Percentiles rank a stretch among this genome's conserved stretches.
Evolutionary conservation across 768 basidiomycete species (phyloP).

Genomic region (Serpula lacrymans): DNA sequence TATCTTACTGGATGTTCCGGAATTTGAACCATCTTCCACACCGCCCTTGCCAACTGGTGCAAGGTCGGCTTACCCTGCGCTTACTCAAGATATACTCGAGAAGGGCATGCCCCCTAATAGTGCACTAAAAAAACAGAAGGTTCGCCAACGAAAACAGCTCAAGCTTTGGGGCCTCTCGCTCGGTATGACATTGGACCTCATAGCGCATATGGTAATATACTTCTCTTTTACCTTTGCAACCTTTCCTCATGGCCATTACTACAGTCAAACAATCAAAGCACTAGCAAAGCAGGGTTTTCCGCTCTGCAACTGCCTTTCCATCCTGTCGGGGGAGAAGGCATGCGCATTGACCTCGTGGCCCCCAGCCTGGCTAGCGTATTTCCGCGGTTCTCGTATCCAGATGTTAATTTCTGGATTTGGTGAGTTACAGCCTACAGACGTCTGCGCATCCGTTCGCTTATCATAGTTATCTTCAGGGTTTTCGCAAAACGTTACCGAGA

Average conservation of each 20-base stretch:
- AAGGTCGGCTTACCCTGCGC: constrained; percentile 31
- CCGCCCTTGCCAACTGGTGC: constrained; percentile 20
- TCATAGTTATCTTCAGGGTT: constrained; percentile 52
- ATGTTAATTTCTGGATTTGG: constrained; percentile 99
- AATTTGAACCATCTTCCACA: constrained; percentile 14
- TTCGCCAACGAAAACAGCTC: constrained; percentile 42
- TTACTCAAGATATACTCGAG: constrained; percentile 42
- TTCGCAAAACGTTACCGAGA: constrained; percentile 94
- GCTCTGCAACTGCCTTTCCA: constrained; percentile 59
- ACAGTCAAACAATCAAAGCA: no score
- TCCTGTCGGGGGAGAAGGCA: constrained; percentile 43
- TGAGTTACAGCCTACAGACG: constrained; percentile 29
- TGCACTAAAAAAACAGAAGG: constrained; percentile 6
- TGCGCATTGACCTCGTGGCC: constrained; percentile 61
- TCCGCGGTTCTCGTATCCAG: constrained; percentile 93
- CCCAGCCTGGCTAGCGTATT: constrained; percentile 86
- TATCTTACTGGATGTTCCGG: constrained; percentile 50
- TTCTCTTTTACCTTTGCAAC: constrained; percentile 28
- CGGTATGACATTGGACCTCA: constrained; percentile 91
- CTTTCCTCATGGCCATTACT: constrained; percentile 32
- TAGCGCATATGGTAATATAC: constrained; percentile 80
- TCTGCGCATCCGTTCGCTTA: not conserved
- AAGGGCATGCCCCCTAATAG: constrained; percentile 32
- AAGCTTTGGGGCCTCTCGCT: constrained; percentile 96
- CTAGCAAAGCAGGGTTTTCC: no score